These are phyloP conservation scores for Exophiala mesophila DNA, from an alignment of 2,329 filamentous ascomycete genomes.

Conservation along the genomic window DNA sequence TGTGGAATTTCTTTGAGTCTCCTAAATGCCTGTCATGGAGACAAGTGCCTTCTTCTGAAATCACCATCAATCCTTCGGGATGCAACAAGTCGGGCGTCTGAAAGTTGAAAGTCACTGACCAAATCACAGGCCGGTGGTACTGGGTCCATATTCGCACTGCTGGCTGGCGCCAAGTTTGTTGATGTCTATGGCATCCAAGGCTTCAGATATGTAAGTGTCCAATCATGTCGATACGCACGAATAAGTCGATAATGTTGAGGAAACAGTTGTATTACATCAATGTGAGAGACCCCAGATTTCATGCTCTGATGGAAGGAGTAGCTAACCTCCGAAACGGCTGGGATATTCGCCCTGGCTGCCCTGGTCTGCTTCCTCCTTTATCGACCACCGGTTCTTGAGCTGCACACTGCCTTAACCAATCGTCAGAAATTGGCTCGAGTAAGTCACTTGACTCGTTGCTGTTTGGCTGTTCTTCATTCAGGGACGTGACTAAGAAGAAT, in stretches of 20 bases:
- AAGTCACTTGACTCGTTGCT: background rate
- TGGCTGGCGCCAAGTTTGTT: conserved; percentile 7
- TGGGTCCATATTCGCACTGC: conserved; percentile 8
- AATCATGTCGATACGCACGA: background rate
- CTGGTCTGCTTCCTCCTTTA: conserved; percentile 7
- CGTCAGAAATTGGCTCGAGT: conserved; percentile 7
- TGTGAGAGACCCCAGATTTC: conserved; percentile 1
- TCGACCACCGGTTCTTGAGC: conserved; percentile 6
- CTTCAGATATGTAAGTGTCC: conserved; percentile 8
- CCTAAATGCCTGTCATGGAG: too few relatives aligned
- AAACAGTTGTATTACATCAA: conserved; percentile 11
- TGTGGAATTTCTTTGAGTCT: too few relatives aligned
- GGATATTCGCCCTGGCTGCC: conserved; percentile 8
- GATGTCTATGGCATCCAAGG: conserved; percentile 5
- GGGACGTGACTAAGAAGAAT: background rate
- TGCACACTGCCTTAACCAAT: conserved; percentile 2
- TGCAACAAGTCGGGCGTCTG: too few relatives aligned
- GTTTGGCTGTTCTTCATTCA: background rate
- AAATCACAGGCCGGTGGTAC: conserved; percentile 2
- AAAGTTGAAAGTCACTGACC: background rate
- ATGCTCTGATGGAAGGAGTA: background rate
- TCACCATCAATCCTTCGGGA: too few relatives aligned
- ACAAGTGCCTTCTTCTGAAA: too few relatives aligned
- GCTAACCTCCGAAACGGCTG: conserved; percentile 1
- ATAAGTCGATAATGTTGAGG: background rate